These are phyloP conservation scores for Xerocomellus amylosporus DNA, from an alignment of 768 basidiomycete genomes.

Conservation along the genomic window DNA sequence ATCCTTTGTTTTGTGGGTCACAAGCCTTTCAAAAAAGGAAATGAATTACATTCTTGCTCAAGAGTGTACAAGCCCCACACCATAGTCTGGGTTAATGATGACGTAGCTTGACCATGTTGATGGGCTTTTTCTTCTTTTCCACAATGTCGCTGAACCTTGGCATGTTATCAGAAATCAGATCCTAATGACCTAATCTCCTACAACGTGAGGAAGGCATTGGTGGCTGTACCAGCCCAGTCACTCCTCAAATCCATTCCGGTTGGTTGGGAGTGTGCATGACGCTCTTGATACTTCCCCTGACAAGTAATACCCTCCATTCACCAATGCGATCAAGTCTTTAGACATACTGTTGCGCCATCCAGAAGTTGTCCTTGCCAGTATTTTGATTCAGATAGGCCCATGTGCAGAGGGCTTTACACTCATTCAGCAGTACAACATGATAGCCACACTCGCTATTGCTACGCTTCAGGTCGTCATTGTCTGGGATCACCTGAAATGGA, in stretches of 20 bases:
- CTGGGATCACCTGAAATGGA: too few relatives aligned
- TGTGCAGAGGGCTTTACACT: too few relatives aligned
- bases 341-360: not conserved
- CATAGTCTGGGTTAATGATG: too few relatives aligned
- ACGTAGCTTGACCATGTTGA: too few relatives aligned
- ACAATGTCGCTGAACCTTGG: too few relatives aligned
- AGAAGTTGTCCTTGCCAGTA: not conserved
- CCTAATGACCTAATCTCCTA: not conserved
- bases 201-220: not conserved
- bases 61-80: too few relatives aligned
- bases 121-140: too few relatives aligned
- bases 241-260: not conserved
- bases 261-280: not conserved
- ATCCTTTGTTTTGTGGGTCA: too few relatives aligned
- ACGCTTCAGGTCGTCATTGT: not conserved
- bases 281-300: not conserved
- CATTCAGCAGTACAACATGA: not conserved
- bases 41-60: too few relatives aligned
- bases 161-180: too few relatives aligned
- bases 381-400: not conserved
- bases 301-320: not conserved
- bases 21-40: too few relatives aligned
- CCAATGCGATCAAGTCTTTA: not conserved
- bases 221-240: accelerated
- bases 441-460: not conserved